Percentiles rank a stretch among this genome's conserved stretches.
Evolutionary conservation across 2,329 filamentous ascomycete species (phyloP).

Genomic region (Exophiala calicioides): DNA sequence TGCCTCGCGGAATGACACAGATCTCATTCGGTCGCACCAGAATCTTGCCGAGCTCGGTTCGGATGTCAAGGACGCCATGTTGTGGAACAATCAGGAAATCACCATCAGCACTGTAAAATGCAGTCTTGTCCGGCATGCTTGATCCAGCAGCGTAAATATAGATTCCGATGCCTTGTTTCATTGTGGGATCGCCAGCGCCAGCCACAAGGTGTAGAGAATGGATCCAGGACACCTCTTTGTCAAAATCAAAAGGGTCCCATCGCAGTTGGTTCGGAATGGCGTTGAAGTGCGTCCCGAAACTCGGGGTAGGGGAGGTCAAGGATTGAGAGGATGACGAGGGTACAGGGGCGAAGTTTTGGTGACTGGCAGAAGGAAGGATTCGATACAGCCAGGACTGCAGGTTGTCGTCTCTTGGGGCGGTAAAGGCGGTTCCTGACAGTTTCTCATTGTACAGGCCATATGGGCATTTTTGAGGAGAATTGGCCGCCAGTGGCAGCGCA

Average conservation of each 20-base stretch:
- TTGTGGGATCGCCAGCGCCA: conserved; percentile 74
- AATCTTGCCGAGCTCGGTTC: conserved; percentile 73
- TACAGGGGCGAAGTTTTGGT: conserved; percentile 52
- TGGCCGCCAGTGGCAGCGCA: conserved; percentile 72
- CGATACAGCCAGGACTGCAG: conserved; percentile 73
- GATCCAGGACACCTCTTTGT: conserved; percentile 67
- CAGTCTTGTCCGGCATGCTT: conserved; percentile 71
- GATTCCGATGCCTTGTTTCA: conserved; percentile 78
- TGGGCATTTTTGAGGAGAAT: conserved; percentile 78
- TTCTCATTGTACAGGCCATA: conserved; percentile 82
- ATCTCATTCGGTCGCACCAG: conserved; percentile 79
- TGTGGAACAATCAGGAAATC: conserved; percentile 77
- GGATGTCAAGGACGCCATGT: conserved; percentile 71
- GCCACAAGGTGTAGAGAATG: conserved; percentile 71
- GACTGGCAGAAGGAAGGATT: conserved; percentile 64
- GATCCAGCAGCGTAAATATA: conserved; percentile 77
- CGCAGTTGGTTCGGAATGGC: conserved; percentile 79
- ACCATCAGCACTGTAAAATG: conserved; percentile 83
- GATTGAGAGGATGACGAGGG: conserved; percentile 50
- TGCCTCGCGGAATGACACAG: conserved; percentile 70
- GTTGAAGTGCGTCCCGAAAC: conserved; percentile 60
- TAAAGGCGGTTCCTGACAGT: conserved; percentile 72
- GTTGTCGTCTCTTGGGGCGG: conserved; percentile 67
- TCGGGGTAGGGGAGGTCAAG: conserved; percentile 49
- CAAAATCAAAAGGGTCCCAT: conserved; percentile 76